Conservation (phyloP, 2,329 filamentous ascomycete genomes). For the Alternaria arborescens region DNA sequence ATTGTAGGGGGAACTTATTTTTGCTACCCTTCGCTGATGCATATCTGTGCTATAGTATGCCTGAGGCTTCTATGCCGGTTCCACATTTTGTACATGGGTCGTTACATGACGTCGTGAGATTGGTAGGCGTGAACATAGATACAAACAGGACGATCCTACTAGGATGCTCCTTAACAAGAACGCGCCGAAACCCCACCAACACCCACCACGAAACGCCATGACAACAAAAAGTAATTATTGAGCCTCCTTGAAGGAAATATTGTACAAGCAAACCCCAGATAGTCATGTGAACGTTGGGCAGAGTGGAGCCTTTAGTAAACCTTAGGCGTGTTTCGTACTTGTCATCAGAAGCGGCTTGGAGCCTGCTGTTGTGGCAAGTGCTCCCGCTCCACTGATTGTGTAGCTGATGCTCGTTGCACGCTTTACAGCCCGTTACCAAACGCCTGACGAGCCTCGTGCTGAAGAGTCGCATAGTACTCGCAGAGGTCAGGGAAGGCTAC, state of each 20-base stretch:
- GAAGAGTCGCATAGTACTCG: conserved; percentile 28
- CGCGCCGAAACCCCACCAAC: conserved; percentile 12
- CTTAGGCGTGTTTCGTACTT: neutral
- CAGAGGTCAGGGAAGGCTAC: conserved; percentile 29
- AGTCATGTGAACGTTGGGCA: neutral
- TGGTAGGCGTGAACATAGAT: conserved; percentile 4
- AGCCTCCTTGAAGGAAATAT: neutral
- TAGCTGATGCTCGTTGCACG: neutral
- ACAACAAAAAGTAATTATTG: neutral
- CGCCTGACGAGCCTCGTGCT: conserved; percentile 30
- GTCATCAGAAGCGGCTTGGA: neutral
- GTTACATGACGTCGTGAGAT: conserved; percentile 11
- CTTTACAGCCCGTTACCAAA: conserved; percentile 18
- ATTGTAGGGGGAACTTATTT: neutral
- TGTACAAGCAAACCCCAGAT: neutral
- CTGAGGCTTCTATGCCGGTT: neutral
- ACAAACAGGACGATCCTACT: conserved; percentile 5
- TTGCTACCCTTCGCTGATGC: neutral
- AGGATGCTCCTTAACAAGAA: conserved; percentile 2
- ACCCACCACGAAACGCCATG: conserved; percentile 7
- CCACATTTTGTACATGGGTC: neutral
- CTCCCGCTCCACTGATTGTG: neutral
- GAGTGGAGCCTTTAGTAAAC: neutral
- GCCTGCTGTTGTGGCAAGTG: neutral
- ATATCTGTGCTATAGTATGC: conserved; percentile 1